Evolutionary conservation across 1,284 basidiomycete species (phyloP), one percentile per base, ranked within the genome.

Genomic region (Melampsora americana): DNA sequence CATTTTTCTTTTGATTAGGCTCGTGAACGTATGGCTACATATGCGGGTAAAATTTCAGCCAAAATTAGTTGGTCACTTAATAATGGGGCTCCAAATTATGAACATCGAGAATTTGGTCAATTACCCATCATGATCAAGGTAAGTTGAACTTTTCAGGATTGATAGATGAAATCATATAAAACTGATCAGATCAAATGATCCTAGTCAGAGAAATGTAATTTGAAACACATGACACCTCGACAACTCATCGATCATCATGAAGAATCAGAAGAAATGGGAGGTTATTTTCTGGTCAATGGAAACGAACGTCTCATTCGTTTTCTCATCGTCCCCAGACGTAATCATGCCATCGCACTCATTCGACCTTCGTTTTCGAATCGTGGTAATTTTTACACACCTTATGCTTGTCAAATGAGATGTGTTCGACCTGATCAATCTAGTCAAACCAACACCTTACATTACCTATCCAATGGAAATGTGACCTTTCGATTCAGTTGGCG

Each of bases 291-390:
- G 81, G 90, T 99, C 83, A 99, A 99, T 83, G 96, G 96, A 78
- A 99, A 98, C 85, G 96, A 99, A 85, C 93, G 95, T 85, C 88
- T 99, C 79, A 93, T 99, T 81, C 93, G 96, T 77, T 98, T 95
- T 85, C 90, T 96, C 81, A 95, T 95, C 83, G 89, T 94, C 79
- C 93, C 89, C 78, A 90, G 89, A 79, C 87, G 94, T 78, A 93
- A 96, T 82, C 92, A 95, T 84, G 92, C 92, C 80, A 92, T 92
- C 78, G 89, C 92, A 50, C 89, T 96, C 80, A 85, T 91, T 79
- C 90, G 93, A 60, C 89, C 91, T 42, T 90, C 92, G 18, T 99
- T 93, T 84, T 84, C 88, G 76, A 95, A 93, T 81, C 91, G 96
- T 78, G 96, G 96, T 2, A 92, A 92, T 16, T 93, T 92, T 4